phyloP scores from a whole-genome alignment of 1,284 basidiomycete genomes.

The Ceratobasidium sp. region DNA sequence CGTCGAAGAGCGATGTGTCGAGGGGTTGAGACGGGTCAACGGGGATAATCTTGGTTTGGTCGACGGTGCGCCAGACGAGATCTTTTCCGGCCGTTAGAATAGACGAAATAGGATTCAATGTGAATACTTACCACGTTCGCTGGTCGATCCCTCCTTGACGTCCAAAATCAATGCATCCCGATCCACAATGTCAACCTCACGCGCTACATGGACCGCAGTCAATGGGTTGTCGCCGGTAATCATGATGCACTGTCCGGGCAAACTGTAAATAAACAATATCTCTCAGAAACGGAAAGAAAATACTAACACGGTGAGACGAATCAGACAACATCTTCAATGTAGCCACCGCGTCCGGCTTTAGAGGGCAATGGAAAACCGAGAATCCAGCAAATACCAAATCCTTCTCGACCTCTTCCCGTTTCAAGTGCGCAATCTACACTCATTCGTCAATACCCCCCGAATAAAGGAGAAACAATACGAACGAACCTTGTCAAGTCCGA shows the following conservation, averaged over 20 bases:
- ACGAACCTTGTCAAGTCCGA: constrained; percentile 72
- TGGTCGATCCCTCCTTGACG: constrained; percentile 78
- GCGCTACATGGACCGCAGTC: constrained; percentile 92
- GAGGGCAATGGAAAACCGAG: constrained; percentile 95
- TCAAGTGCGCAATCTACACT: constrained; percentile 81
- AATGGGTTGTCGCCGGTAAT: constrained; percentile 97
- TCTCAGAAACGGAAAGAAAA: constrained; percentile 39
- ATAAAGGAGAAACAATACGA: neutral
- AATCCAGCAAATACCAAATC: constrained; percentile 86
- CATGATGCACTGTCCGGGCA: constrained; percentile 89
- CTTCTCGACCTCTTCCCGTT: constrained; percentile 82
- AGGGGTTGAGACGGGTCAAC: constrained; percentile 81
- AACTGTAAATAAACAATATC: constrained; percentile 1
- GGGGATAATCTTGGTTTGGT: constrained; percentile 86
- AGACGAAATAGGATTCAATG: neutral
- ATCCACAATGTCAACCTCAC: constrained; percentile 95
- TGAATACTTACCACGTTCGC: constrained; percentile 69
- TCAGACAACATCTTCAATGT: constrained; percentile 92
- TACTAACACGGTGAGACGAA: constrained; percentile 90
- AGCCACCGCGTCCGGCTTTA: constrained; percentile 91
- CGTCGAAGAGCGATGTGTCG: constrained; percentile 77
- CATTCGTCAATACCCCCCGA: neutral
- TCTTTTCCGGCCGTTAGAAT: constrained; percentile 58
- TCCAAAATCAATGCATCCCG: constrained; percentile 92
- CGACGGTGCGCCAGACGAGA: constrained; percentile 91